Evolutionary conservation across 164 flowering plant species (phyloP), one percentile per base, ranked within the genome.

Genomic region (Saururus chinensis): DNA sequence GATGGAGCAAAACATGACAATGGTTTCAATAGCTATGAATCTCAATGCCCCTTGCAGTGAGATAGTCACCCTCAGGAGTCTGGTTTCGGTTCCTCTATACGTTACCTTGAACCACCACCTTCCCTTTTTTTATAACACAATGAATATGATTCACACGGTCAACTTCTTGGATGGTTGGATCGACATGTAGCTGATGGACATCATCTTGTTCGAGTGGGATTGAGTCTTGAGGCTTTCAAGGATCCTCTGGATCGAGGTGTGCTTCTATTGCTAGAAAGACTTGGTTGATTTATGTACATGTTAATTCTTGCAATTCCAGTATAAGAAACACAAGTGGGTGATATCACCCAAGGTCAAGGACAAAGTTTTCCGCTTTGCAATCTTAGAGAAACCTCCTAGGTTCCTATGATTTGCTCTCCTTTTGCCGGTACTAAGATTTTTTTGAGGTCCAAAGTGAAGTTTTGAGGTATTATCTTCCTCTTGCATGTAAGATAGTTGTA

Each of bases 1-100:
- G 64, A 93, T 93, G 97, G 97, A 89, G 65, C 70, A 70, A 1
- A 85, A 88, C 70, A 87, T 89, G 17, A 85, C 95, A n/a, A 75
- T 93, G 51, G 68, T 88, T 61, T 68, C 96, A 7, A 88, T 95
- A 20, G 92, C 97, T 55, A 62, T 89, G 0, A 93, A 93, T 67
- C 80, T 88, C 19, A 95, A 95, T 13, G 97, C 97, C 2, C 98
- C 98, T 9, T 93, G 86, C 72, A 89, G 57, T 68, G 97, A 93
- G 70, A 84, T 75, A 76, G 88, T 93, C 60, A 90, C 98, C 6
- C 84, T 89, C 17, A 79, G 97, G 72, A 97, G 98, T 17, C 61
- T 93, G n/a, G n/a, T n/a, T n/a, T n/a, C n/a, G 71, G 57, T 93
- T 64, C 97, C 96, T 64, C 67, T 93, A 23, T 85, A 89, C 56